Percentiles rank a stretch among this genome's conserved stretches.
These are phyloP conservation scores for Backusella psychrophila DNA, from an alignment of 192 early-diverging fungal genomes.

Conservation along the genomic window DNA sequence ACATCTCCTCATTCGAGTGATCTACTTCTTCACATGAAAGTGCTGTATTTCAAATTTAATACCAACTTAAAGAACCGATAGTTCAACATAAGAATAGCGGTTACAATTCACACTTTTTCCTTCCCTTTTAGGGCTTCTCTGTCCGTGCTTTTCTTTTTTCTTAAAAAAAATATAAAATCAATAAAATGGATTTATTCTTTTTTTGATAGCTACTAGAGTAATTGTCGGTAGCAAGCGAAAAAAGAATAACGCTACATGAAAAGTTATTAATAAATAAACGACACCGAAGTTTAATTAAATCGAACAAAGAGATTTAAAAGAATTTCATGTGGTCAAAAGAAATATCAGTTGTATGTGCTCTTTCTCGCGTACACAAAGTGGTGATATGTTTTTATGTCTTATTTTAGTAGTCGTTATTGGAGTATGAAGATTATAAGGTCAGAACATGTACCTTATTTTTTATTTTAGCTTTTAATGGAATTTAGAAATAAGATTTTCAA, in stretches of 20 bases:
- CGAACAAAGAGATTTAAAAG: background rate
- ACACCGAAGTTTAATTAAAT: background rate
- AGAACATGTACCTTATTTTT: background rate
- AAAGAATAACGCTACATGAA: background rate
- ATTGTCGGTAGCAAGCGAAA: background rate
- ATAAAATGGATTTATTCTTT: background rate
- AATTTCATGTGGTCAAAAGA: constrained; percentile 1
- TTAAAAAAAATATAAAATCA: background rate
- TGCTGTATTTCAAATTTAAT: constrained; percentile 5
- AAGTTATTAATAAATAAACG: background rate
- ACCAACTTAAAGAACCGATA: background rate
- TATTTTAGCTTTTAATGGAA: background rate
- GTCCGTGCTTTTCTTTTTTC: background rate
- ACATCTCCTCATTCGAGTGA: background rate
- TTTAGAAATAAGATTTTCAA: background rate
- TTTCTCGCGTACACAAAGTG: background rate
- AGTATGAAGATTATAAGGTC: background rate
- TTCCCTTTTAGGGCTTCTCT: constrained; percentile 3
- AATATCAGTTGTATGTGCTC: background rate
- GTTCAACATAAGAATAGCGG: background rate
- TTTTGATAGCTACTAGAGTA: background rate
- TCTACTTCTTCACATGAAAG: constrained; percentile 6
- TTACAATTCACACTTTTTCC: background rate
- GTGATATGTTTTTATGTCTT: background rate
- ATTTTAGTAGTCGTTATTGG: background rate